Evolutionary conservation across 164 flowering plant genomes (phyloP), one percentile per base, ranked within the genome.

Genomic region (Vitis cinerea): DNA sequence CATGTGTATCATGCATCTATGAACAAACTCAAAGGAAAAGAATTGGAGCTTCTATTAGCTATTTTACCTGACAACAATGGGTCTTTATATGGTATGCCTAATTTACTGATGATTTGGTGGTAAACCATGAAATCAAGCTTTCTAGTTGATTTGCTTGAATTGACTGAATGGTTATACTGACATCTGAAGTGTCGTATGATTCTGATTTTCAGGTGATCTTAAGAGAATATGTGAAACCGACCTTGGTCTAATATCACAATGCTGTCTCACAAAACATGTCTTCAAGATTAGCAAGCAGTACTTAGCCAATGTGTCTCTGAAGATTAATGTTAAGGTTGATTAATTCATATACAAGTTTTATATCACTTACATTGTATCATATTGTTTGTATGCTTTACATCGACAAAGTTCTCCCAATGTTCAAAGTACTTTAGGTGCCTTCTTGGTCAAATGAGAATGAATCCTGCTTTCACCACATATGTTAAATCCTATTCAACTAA

Each of bases 191-290:
- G 14, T 62, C 1, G 63, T 56, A 13, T 65, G 27, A 13, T 66
- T 54, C 30, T 69, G 44, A 29, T 59, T 67, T 56, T 49, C 75
- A 90, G 96, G 96, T 73, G 96, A 90, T 82, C 78, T 93, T 63
- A 95, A 95, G 79, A 73, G 97, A 71, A 95, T 95, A 54, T 95
- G 99, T 72, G 99, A 95, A 81, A 93, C 98, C 52, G 97, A 95
- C 59, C 92, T 95, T 13, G 99, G 98, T 60, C 56, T 95, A 67
- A 85, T 95, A 74, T 85, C 98, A 5, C 98, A 95, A 76, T 95
- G 99, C 81, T 91, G 94, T 79, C 89, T 91, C 6, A 88, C 97
- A 17, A 95, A 92, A 74, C 87, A 90, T 71, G 97, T 89, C 29
- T 92, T 91, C 81, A 92, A 88, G 86, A 87, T 88, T 59, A 92